Evolutionary conservation across 345 rosid species (phyloP), one percentile per base, ranked within the genome.

Genomic region (Atalantia buxifolia): DNA sequence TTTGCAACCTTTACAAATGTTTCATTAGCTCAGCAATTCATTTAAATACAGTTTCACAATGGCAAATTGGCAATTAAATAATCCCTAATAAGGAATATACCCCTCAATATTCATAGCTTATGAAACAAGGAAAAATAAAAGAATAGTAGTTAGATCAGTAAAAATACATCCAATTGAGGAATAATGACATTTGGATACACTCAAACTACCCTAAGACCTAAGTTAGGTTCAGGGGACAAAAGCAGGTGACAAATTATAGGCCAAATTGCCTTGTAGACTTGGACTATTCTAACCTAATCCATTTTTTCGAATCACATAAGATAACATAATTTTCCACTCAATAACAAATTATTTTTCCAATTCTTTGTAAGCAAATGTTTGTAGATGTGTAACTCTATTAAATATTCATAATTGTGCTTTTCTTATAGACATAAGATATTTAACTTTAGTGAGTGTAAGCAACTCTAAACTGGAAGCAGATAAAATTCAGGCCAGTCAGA

Each of bases 81-180:
- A 73, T 22, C 68, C 18, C 8, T n/a, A 22, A 1, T 33, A 40
- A 24, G 57, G 35, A 27, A 74, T 2, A 24, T 40, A 25, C 62
- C 35, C 24, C 56, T 25, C 3, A 8, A 40, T 19, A 27, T 9
- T 19, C 0, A 4, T 31, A 21, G 33, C 18, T 40, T 40, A 13
- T 60, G 33, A 27, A 73, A 38, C 68, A 61, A 73, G 31, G n/a
- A 27, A 74, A 73, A 73, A 35, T 42, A 42, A 28, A 72, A 13
- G 25, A 25, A 30, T 19, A 63, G 13, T 18, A 24, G 24, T 18
- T 25, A 45, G 40, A 27, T 27, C 45, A 10, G 59, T 25, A 7
- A 75, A 63, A 48, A 50, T 6, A 16, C 7, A n/a, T 33, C 19
- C 22, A 28, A 31, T 12, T 33, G 2, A 6, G 8, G 42, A 9